Evolutionary conservation across 768 basidiomycete species (phyloP), one percentile per base, ranked within the genome.

Genomic region (Fistulinella prunicolor): DNA sequence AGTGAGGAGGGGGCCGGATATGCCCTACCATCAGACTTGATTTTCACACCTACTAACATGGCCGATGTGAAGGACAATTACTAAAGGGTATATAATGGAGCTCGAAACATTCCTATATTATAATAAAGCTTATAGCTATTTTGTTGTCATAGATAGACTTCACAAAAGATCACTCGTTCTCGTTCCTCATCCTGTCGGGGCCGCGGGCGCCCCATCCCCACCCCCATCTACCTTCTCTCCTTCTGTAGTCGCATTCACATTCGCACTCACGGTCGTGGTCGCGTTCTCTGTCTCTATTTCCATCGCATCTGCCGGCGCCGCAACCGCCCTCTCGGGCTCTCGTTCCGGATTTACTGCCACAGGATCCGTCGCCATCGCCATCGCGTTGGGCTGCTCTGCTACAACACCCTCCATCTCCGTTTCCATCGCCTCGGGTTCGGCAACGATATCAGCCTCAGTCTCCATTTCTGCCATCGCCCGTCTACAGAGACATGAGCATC

Each of bases 401-500:
- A 32, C n/a, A 1, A 52, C 32, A 0, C 50, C 54, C 4, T 59
- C 58, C 50, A 41, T 50, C 37, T 13, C 59, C 1, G 14, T 12
- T 22, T 26, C 55, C 14, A 43, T 24, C 13, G 7, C 37, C 8
- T 56, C 56, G 1, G 43, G 24, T 14, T 55, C 43, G 2, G 17
- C 42, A 28, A 24, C 21, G 17, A 40, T 16, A n/a, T 68, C 65
- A 10, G 53, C 61, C 39, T 63, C 65, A 1, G 64, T 69, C 61
- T 78, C 76, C 72, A 79, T 78, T 51, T 79, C 77, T 3, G 73
- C 67, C 6, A 69, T 61, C 6, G 78, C 77, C 7, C 66, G 66
- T 41, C 78, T 78, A 43, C 1, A 29, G 43, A n/a, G n/a, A n/a
- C n/a, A n/a, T n/a, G n/a, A n/a, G n/a, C n/a, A n/a, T n/a, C n/a